A percentile compares a stretch with the other conserved stretches of the same genome.
Evolutionary conservation across 2,329 filamentous ascomycete genomes (phyloP).

Genomic region (Simplicillium aogashimaense): DNA sequence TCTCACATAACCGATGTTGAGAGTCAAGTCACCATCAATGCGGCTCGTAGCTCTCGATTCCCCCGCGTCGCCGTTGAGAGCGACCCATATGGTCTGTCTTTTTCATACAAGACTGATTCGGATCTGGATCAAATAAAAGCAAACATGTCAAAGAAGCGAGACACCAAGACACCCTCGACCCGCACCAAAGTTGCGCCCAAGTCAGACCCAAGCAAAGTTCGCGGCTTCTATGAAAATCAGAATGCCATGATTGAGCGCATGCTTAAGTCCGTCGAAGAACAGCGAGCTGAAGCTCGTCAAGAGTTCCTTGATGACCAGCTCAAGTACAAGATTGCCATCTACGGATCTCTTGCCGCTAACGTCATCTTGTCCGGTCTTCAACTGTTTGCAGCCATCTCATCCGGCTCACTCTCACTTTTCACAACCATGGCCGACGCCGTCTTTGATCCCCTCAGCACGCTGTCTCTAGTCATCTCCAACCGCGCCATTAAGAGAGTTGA

Average conservation of each 20-base stretch:
- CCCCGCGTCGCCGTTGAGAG: conserved; percentile 53
- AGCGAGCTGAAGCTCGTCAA: conserved; percentile 70
- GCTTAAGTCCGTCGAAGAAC: conserved; percentile 87
- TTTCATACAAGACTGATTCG: conserved; percentile 63
- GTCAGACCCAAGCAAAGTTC: conserved; percentile 44
- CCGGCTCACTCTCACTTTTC: conserved; percentile 87
- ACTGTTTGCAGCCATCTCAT: conserved; percentile 78
- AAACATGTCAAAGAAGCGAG: conserved; percentile 70
- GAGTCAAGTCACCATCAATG: conserved; percentile 26
- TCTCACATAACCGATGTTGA: conserved; percentile 35
- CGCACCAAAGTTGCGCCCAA: conserved; percentile 14
- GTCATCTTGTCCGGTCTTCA: conserved; percentile 70
- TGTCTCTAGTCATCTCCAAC: conserved; percentile 78
- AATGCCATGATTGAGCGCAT: conserved; percentile 90
- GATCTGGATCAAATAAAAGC: conserved; percentile 72
- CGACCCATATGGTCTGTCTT: conserved; percentile 75
- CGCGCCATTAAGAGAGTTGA: conserved; percentile 85
- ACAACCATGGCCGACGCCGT: conserved; percentile 95
- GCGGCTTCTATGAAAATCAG: conserved; percentile 79
- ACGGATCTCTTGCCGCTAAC: conserved; percentile 69
- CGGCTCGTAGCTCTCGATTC: conserved; percentile 27
- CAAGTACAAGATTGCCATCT: conserved; percentile 57
- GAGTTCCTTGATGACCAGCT: conserved; percentile 74
- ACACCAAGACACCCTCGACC: conserved; percentile 21
- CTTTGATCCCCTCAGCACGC: conserved; percentile 84